Conservation (phyloP, 345 rosid genomes). For the Populus deltoides region DNA sequence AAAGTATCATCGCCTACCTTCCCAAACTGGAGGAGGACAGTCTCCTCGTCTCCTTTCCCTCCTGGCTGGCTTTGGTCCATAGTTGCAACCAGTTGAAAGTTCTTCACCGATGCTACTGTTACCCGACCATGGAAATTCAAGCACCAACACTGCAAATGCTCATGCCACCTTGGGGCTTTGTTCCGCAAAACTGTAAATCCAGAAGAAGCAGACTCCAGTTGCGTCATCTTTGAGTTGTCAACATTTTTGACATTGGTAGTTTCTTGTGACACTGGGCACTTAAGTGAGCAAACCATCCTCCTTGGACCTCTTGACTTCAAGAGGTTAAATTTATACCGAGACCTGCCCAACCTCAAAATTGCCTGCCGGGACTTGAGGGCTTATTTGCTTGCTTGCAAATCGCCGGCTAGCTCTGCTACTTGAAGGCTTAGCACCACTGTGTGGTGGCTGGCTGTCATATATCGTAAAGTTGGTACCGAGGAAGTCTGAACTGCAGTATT, state of each 20-base stretch:
- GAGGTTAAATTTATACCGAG: slow-evolving; percentile 82
- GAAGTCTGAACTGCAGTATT: slow-evolving; percentile 76
- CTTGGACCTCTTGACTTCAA: slow-evolving; percentile 96
- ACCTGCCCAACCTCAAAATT: slow-evolving; percentile 84
- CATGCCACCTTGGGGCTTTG: slow-evolving; percentile 97
- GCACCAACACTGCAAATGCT: slow-evolving; percentile 95
- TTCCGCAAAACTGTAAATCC: slow-evolving; percentile 54
- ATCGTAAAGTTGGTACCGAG: slow-evolving; percentile 92
- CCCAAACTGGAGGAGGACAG: slow-evolving; percentile 84
- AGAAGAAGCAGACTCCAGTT: slow-evolving; percentile 30
- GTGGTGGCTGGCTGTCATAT: slow-evolving; percentile 84
- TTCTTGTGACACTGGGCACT: slow-evolving; percentile 46
- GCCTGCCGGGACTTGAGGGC: slow-evolving; percentile 90
- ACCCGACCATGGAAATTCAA: slow-evolving; percentile 93
- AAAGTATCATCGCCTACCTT: slow-evolving; percentile 80
- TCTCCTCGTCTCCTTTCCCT: slow-evolving; percentile 88
- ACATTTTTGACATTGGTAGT: slow-evolving; percentile 20
- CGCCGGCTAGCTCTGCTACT: slow-evolving; percentile 67
- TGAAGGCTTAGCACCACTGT: slow-evolving; percentile 83
- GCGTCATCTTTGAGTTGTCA: slow-evolving; percentile 40
- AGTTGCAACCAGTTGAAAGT: slow-evolving; percentile 80
- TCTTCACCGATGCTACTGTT: slow-evolving; percentile 89
- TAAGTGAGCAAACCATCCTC: slow-evolving; percentile 81
- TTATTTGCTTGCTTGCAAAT: slow-evolving; percentile 89
- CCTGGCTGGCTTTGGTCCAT: slow-evolving; percentile 75